Evolutionary conservation across 2,329 filamentous ascomycete genomes (phyloP), one percentile per base, ranked within the genome.

Genomic region (Fusarium albosuccineum): DNA sequence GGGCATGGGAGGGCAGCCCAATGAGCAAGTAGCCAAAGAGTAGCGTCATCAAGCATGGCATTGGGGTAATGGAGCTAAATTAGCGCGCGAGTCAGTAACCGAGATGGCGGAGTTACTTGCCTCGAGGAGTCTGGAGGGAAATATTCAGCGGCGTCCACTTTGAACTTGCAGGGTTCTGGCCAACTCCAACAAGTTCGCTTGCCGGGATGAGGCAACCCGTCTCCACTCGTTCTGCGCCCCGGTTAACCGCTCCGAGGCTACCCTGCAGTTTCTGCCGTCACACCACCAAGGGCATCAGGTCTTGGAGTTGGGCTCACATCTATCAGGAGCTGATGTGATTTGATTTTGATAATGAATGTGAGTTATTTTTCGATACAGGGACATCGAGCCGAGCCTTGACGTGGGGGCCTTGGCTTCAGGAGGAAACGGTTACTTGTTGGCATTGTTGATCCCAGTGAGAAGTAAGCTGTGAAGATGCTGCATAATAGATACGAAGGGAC

Each of bases 1-100:
- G 55, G 51, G 59, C 50, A 26, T 64, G 53, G 33, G 40, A 40
- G 34, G 33, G 27, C 30, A 58, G 37, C 17, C 29, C 45, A 9
- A 37, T 52, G 45, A n/a, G 44, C 16, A 37, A 39, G 33, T 44
- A 48, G 29, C 26, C 13, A 36, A 36, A 26, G 22, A 50, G 16
- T 27, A 37, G 48, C 36, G 48, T 57, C 36, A 52, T 41, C n/a
- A 22, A 22, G 22, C 22, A 22, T 22, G 22, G 22, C 34, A 50
- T n/a, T 51, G 40, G 55, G 26, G 55, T 30, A 29, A 49, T 33
- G 41, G 9, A 42, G 9, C 2, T 10, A 11, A 4, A 10, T 22
- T 37, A 46, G 27, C n/a, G 27, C n/a, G 22, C 52, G 52, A 55
- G 52, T 39, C 52, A 55, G n/a, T 17, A 37, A 46, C 26, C 39